Percentiles rank a stretch among this genome's conserved stretches.
These are phyloP conservation scores for Komagataella mondaviorum DNA, from an alignment of 805 yeast genomes.

Conservation along the genomic window DNA sequence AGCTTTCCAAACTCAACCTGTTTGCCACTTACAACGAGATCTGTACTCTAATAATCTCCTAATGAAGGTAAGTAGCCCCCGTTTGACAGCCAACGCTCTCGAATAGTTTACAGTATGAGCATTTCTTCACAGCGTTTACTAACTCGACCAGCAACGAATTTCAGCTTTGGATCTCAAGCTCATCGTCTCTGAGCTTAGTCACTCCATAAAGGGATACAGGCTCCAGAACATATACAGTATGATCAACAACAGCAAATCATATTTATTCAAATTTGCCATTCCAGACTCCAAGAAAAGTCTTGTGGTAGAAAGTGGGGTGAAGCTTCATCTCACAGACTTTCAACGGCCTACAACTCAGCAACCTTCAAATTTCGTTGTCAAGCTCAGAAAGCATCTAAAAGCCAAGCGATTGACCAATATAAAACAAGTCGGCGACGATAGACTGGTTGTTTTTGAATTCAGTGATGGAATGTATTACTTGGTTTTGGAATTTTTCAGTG, in stretches of 20 bases:
- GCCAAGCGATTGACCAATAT: constrained; percentile 63
- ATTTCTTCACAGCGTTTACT: background rate
- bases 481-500: constrained; percentile 87
- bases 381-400: constrained; percentile 76
- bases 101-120: background rate
- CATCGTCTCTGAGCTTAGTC: constrained; percentile 50
- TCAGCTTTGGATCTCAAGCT: constrained; percentile 73
- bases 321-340: constrained; percentile 65
- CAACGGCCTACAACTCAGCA: constrained; percentile 69
- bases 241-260: constrained; percentile 57
- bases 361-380: constrained; percentile 79
- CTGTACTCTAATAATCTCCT: background rate
- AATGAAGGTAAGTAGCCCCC: constrained; percentile 1
- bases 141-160: constrained; percentile 55
- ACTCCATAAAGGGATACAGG: constrained; percentile 47
- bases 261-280: constrained; percentile 63
- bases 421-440: constrained; percentile 64
- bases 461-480: constrained; percentile 69
- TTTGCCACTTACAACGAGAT: background rate
- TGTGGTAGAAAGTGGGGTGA: constrained; percentile 78
- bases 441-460: constrained; percentile 75
- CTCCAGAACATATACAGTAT: constrained; percentile 79
- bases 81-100: background rate
- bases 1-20: background rate
- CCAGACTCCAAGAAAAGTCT: constrained; percentile 72